phyloP scores from a whole-genome alignment of 2,329 filamentous ascomycete genomes.

The Colletotrichum australisinense region DNA sequence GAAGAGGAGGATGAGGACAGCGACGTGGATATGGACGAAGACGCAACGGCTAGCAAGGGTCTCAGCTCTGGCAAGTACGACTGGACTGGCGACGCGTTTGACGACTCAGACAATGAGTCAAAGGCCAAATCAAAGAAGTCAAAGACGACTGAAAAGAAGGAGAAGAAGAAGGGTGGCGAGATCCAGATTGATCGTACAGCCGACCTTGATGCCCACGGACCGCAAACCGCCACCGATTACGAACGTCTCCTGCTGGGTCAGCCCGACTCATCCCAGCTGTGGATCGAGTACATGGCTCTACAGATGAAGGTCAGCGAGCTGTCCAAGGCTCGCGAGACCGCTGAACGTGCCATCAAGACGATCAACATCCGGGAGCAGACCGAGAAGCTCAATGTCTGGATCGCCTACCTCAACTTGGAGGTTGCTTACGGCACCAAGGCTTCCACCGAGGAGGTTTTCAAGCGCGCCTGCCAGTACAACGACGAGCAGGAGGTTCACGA shows the following conservation, averaged over 20 bases:
- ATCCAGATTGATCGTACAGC: constrained; percentile 90
- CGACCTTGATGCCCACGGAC: constrained; percentile 89
- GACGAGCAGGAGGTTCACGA: constrained; percentile 91
- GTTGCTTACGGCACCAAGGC: constrained; percentile 89
- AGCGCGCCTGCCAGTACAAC: constrained; percentile 92
- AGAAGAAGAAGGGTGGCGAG: constrained; percentile 75
- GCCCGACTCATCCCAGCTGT: constrained; percentile 91
- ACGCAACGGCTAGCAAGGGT: constrained; percentile 42
- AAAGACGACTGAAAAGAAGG: constrained; percentile 51
- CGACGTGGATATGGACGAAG: constrained; percentile 57
- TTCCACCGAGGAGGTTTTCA: constrained; percentile 86
- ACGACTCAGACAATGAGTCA: constrained; percentile 66
- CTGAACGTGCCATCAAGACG: constrained; percentile 88
- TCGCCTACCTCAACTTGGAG: constrained; percentile 93
- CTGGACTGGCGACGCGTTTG: constrained; percentile 81
- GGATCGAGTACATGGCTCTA: constrained; percentile 99
- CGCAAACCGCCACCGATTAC: constrained; percentile 90
- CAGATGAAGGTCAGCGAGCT: constrained; percentile 93
- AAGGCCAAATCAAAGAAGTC: constrained; percentile 48
- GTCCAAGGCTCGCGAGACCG: constrained; percentile 87
- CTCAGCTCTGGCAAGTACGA: constrained; percentile 79
- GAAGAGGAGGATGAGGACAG: constrained; percentile 52
- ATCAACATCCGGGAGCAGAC: constrained; percentile 92
- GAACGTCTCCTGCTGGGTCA: constrained; percentile 92
- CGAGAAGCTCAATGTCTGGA: constrained; percentile 96